A percentile compares a stretch with the other conserved stretches of the same genome.
These are phyloP conservation scores for Microstegium vimineum DNA, from an alignment of 176 grass and related monocot species.

Conservation along the genomic window DNA sequence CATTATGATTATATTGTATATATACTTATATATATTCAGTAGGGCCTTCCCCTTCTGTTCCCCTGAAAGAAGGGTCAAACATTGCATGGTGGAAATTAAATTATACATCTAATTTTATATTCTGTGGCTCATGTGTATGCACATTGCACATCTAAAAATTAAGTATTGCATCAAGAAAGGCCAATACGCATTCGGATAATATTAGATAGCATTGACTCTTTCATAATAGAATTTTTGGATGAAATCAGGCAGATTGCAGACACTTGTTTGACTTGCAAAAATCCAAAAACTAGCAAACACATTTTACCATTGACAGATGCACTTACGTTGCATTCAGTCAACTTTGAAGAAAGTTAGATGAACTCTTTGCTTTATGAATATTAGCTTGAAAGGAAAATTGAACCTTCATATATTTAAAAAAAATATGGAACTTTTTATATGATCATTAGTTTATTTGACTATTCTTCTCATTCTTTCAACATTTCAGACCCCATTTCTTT, in stretches of 20 bases:
- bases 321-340: not conserved
- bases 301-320: not conserved
- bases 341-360: not conserved
- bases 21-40: not conserved
- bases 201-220: not conserved
- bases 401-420: too few relatives aligned
- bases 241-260: not conserved
- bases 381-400: not conserved
- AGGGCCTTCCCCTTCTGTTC: not conserved
- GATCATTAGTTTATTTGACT: not conserved
- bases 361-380: not conserved
- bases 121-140: not conserved
- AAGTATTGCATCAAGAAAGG: not conserved
- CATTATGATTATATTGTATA: not conserved
- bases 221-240: not conserved
- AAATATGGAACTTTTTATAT: conserved; percentile 2
- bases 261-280: not conserved
- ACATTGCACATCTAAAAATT: not conserved
- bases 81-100: not conserved
- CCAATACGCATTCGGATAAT: not conserved
- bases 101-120: not conserved
- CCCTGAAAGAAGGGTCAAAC: not conserved
- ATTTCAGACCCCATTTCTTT: conserved; percentile 80
- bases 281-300: not conserved
- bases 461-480: not conserved